Evolutionary conservation across 2,329 filamentous ascomycete species (phyloP), one percentile per base, ranked within the genome.

Genomic region (Aspergillus costaricaensis): DNA sequence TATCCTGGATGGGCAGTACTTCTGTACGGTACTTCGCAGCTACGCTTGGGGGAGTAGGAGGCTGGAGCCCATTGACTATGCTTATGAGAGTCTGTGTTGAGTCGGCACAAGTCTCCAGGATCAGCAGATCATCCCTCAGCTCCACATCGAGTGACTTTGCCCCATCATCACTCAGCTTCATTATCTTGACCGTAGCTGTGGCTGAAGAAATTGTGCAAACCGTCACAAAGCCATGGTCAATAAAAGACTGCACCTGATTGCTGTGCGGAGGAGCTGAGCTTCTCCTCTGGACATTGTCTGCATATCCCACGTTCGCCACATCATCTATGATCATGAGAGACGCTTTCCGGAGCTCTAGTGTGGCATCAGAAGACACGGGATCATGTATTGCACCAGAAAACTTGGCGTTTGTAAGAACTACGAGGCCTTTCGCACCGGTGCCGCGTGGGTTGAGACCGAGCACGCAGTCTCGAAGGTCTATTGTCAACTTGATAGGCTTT

Each of bases 101-200:
- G 76, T 99, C 95, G 30, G 95, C 95, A 70, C 96, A 99, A 1
- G 93, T 96, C 76, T 99, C 95, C 6, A 99, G 79, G 36, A 99
- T 88, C 56, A 99, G 82, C 1, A 99, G 82, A 65, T 96, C 90
- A 70, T 96, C 93, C 62, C 87, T 87, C 50, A 98, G 80, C 64
- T 96, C 91, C 1, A 97, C 83, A 66, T 95, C 89, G 14, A 97
- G 76, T 43, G 86, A 85, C 64, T 88, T 89, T 30, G 87, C 82
- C 0, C 83, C 85, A 38, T 87, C 83, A 1, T 80, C 80, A 2
- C 81, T 81, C 43, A 83, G 80, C 9, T 82, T 80, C 21, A 81
- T 78, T 12, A 93, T 80, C 50, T 86, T 85, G 2, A 95, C 82
- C 2, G 80, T 79, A 0, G 87, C 85, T 62, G 87, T 90, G 0